Evolutionary conservation across 257 asterid species (phyloP), one percentile per base, ranked within the genome.

Genomic region (Rauvolfia tetraphylla): DNA sequence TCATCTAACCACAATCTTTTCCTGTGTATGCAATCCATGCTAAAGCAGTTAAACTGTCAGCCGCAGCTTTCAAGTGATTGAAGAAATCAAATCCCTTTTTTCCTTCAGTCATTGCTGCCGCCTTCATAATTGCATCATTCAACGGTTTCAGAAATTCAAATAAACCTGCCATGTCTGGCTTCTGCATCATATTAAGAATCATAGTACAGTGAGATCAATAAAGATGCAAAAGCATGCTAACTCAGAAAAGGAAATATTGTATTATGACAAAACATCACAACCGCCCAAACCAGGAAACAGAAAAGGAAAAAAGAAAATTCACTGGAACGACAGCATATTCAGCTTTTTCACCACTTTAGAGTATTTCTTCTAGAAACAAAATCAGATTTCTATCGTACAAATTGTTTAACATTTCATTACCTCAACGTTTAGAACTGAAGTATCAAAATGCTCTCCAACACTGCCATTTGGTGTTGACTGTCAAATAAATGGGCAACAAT

Each of bases 21-120:
- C 97, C 99, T 0, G 95, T 84, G 79, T 90, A 95, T 70, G 97
- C 98, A 83, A 95, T 91, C 99, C 99, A 95, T 22, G 91, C 96
- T 57, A 95, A 85, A 74, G 98, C 97, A 54, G 81, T 75, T 76
- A 95, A 85, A 84, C 99, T 95, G 79, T 95, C 99, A 71, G 90
- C 87, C 74, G 93, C 96, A 78, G 98, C 85, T 85, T 91, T 95
- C 80, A 93, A 86, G 89, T 95, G 99, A 85, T 89, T 88, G 85
- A 88, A 85, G 85, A 84, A 91, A 67, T 90, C 93, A 48, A 98
- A 84, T 79, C 96, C 86, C 66, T 83, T n/a, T n/a, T n/a, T 85
- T 83, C 98, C 99, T 84, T 91, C 98, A 23, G 96, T 85, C 90
- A 95, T 81, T 62, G 80, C 79, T 39, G 90, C 81, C 74, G 96